These are phyloP conservation scores for Morella rubra DNA, from an alignment of 306 rosid species.

Conservation along the genomic window DNA sequence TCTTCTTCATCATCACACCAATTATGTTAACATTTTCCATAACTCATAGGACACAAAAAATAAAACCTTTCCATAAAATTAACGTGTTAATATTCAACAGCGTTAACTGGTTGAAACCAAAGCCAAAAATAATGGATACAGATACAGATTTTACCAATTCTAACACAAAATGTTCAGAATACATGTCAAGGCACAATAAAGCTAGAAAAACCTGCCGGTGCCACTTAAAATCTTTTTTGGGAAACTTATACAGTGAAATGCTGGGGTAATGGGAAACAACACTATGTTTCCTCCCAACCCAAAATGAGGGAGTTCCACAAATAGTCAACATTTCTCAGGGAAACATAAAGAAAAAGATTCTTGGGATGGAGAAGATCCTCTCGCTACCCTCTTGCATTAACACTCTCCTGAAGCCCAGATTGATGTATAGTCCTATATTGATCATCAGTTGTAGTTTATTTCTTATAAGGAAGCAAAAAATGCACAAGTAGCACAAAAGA, in stretches of 20 bases:
- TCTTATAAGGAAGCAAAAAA: not conserved
- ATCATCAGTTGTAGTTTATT: not conserved
- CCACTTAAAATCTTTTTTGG: not conserved
- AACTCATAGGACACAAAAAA: too few relatives aligned
- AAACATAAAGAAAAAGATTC: not conserved
- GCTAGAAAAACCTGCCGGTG: not conserved
- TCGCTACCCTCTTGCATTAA: not conserved
- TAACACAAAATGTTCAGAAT: not conserved
- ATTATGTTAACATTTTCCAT: too few relatives aligned
- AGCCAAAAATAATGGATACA: not conserved
- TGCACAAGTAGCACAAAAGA: not conserved
- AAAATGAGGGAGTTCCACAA: not conserved
- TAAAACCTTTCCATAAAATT: too few relatives aligned
- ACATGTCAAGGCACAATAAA: not conserved
- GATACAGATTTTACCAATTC: not conserved
- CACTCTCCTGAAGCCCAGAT: not conserved
- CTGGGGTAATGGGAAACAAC: not conserved
- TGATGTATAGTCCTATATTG: not conserved
- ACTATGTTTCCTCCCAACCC: too few relatives aligned
- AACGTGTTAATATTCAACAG: not conserved
- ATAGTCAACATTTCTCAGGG: conserved; percentile 6
- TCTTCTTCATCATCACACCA: not conserved
- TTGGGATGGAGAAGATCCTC: not conserved
- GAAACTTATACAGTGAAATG: not conserved
- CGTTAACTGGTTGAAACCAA: not conserved